phyloP scores from a whole-genome alignment of 495 filamentous ascomycete species.

The Neurospora sp. region DNA sequence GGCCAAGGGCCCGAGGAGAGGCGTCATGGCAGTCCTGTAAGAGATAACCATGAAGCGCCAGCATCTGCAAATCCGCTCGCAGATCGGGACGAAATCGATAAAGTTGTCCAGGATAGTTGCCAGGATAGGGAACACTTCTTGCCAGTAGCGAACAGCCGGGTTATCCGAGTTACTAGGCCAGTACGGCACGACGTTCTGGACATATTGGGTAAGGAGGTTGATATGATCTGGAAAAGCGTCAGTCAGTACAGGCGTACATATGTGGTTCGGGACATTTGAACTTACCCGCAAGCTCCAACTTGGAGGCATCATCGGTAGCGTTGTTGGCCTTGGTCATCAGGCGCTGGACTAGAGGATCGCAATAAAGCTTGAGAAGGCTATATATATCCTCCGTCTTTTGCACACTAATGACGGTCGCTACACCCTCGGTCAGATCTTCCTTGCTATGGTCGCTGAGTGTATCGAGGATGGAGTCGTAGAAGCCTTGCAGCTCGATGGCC shows the following conservation, averaged over 20 bases:
- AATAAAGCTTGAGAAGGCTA: constrained; percentile 79
- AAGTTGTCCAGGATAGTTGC: constrained; percentile 79
- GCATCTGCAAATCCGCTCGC: constrained; percentile 86
- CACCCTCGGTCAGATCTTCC: constrained; percentile 92
- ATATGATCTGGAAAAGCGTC: constrained; percentile 55
- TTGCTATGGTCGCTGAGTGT: constrained; percentile 76
- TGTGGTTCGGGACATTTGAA: constrained; percentile 1
- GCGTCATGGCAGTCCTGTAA: constrained; percentile 79
- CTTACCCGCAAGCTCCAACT: constrained; percentile 74
- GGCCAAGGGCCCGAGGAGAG: constrained; percentile 74
- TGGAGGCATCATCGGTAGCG: constrained; percentile 68
- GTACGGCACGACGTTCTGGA: constrained; percentile 68
- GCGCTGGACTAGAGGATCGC: constrained; percentile 79
- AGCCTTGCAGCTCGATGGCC: constrained; percentile 73
- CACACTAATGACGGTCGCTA: constrained; percentile 79
- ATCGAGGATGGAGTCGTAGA: constrained; percentile 82
- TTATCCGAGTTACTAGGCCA: constrained; percentile 64
- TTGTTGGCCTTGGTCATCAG: constrained; percentile 80
- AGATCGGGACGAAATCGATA: constrained; percentile 70
- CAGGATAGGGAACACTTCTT: constrained; percentile 82
- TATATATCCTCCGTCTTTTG: constrained; percentile 75
- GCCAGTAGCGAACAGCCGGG: constrained; percentile 91
- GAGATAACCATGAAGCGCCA: constrained; percentile 95
- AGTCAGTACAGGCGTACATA: constrained; percentile 15
- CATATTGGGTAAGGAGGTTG: constrained; percentile 82